Conservation (phyloP, 306 rosid species). For the Vigna nakashimae region DNA sequence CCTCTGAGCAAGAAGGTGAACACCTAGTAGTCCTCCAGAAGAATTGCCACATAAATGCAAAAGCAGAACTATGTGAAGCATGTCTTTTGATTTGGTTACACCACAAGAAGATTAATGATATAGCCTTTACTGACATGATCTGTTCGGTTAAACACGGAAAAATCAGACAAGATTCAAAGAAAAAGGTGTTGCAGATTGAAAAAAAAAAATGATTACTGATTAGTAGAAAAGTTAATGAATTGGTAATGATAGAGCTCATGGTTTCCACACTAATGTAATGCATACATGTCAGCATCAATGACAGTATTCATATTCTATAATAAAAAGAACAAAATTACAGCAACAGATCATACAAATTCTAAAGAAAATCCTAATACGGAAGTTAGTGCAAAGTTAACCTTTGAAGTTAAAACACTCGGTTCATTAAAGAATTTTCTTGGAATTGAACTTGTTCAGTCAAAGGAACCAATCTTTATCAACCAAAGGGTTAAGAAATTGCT, state of each 20-base stretch:
- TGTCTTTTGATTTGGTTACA: slow-evolving; percentile 59
- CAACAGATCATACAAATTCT: slow-evolving; percentile 2
- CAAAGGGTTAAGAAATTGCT: too few relatives aligned
- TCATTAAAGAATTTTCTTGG: too few relatives aligned
- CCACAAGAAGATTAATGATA: slow-evolving; percentile 69
- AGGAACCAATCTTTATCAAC: too few relatives aligned
- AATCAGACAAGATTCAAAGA: slow-evolving; percentile 36
- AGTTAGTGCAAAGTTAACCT: background rate
- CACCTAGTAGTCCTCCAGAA: slow-evolving; percentile 69
- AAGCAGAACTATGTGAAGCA: slow-evolving; percentile 52
- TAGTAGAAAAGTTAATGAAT: slow-evolving; percentile 25
- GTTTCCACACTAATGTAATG: background rate
- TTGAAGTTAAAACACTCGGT: too few relatives aligned
- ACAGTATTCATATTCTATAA: background rate
- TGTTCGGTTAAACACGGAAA: slow-evolving; percentile 49
- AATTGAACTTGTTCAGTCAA: too few relatives aligned
- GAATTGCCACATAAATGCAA: slow-evolving; percentile 77
- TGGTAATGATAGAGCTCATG: slow-evolving; percentile 15
- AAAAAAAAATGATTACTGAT: slow-evolving; percentile 13
- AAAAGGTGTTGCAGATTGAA: slow-evolving; percentile 22
- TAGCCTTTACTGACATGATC: slow-evolving; percentile 76
- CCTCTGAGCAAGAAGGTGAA: slow-evolving; percentile 75
- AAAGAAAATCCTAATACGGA: slow-evolving; percentile 13
- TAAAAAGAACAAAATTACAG: slow-evolving; percentile 9
- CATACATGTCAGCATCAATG: background rate